Base-by-base conservation (phyloP, 805 yeast genomes). In the Grigorovia yakushimaensis region DNA sequence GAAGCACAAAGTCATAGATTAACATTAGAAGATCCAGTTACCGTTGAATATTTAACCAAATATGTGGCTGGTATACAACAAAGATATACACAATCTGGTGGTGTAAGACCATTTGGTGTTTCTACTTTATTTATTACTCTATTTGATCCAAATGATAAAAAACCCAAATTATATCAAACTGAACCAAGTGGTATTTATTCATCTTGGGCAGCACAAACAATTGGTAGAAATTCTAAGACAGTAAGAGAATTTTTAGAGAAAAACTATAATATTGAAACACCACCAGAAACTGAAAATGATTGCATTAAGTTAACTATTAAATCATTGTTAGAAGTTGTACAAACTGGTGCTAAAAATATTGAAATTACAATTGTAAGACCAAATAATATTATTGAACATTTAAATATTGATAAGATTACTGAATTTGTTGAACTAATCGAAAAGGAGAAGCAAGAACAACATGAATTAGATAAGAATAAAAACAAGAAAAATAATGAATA, bases 51-150 rank as follows among this genome's bases (percentile, higher is more conserved):
- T 65, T 73, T 93, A 65, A 88, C 98, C 36, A 84, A 84, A 65
- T 87, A 87, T 60, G 87, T 93, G 53, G 98, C 98, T n/a, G 96
- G 97, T 20, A 91, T 91, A 41, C 97, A 93, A 68, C 98, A 93
- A 66, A 79, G 82, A 66, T 93, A 91, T 69, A 93, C 98, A 5
- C 98, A 93, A 68, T 82, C 94, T 44, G 98, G 98, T 56, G 98
- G 98, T 67, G 96, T 93, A 22, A 79, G 98, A 68, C 98, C 98
- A 19, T 93, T 93, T 65, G 98, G 98, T 49, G 85, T 93, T 57
- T 83, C 96, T 45, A 93, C 97, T 24, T 73, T 93, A 59, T n/a
- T n/a, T 10, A 85, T 93, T 64, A 96, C 95, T 21, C 98, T 98
- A 1, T 93, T 93, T 60, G 98, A 93, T 70, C 82, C 82, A 47